These are phyloP conservation scores for Thecaphora frezii DNA, from an alignment of 1,284 basidiomycete genomes.

Conservation along the genomic window DNA sequence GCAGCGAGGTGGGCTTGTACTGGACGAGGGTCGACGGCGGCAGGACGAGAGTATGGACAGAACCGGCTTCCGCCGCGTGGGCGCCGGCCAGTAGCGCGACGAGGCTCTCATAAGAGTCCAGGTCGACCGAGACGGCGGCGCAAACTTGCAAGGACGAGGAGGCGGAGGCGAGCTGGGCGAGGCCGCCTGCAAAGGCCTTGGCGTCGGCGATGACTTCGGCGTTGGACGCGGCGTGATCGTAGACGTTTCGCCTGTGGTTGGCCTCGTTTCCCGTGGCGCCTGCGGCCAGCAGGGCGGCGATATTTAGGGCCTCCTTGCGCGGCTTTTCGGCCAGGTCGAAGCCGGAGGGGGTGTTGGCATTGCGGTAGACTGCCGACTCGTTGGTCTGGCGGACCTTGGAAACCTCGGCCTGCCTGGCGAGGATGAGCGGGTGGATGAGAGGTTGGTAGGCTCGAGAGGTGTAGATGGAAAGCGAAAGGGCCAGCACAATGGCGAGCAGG, in stretches of 20 bases:
- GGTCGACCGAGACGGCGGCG: conserved; percentile 29
- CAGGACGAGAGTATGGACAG: conserved; percentile 31
- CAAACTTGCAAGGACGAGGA: conserved; percentile 18
- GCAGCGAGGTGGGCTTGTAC: conserved; percentile 10
- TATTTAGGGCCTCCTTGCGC: conserved; percentile 29
- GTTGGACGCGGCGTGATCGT: conserved; percentile 29
- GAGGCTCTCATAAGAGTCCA: conserved; percentile 27
- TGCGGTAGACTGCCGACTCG: conserved; percentile 55
- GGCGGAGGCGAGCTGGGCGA: conserved; percentile 29
- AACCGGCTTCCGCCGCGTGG: conserved; percentile 21
- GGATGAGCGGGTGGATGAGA: conserved; percentile 54
- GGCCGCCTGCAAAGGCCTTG: conserved; percentile 34
- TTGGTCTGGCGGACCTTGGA: conserved; percentile 39
- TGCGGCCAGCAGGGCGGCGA: conserved; percentile 34
- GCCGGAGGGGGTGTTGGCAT: conserved; percentile 53
- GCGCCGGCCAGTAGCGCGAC: conserved; percentile 32
- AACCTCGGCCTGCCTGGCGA: conserved; percentile 52
- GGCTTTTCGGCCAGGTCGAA: conserved; percentile 53
- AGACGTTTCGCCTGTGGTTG: conserved; percentile 18
- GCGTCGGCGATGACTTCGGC: conserved; percentile 32
- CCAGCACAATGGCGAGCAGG: conserved; percentile 34
- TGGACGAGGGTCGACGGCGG: conserved; percentile 15
- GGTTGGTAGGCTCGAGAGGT: conserved; percentile 44
- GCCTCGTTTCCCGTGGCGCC: conserved; percentile 26
- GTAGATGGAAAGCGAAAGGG: conserved; percentile 36